Evolutionary conservation across 139 green algal genomes (phyloP).

Genomic region (Mychonastes homosphaera): DNA sequence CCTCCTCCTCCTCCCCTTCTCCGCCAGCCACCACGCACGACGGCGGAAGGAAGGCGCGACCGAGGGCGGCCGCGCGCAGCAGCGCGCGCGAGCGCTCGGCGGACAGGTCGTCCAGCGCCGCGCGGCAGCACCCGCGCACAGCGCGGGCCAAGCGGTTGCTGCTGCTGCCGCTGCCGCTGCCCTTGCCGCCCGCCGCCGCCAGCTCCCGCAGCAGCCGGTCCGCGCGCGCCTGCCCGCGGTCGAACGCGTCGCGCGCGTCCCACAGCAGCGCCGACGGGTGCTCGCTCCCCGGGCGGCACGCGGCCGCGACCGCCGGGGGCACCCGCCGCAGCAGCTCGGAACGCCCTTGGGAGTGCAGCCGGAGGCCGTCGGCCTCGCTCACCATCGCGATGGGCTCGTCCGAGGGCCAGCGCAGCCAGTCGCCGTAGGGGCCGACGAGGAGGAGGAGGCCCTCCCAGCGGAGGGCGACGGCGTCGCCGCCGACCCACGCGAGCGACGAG

Average conservation of each 20-base stretch:
- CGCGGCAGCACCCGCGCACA: too few relatives aligned
- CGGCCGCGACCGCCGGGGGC: constrained; percentile 29
- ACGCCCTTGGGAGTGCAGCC: constrained; percentile 36
- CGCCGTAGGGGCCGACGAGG: constrained; percentile 56
- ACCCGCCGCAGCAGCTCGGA: constrained; percentile 59
- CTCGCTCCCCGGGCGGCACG: too few relatives aligned
- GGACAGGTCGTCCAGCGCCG: too few relatives aligned
- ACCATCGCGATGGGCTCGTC: too few relatives aligned
- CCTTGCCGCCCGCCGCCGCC: neutral
- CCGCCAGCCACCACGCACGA: too few relatives aligned
- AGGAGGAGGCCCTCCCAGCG: constrained; percentile 62
- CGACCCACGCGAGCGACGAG: constrained; percentile 69
- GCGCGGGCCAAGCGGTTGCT: neutral
- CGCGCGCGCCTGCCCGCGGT: constrained; percentile 38
- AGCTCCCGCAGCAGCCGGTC: constrained; percentile 47
- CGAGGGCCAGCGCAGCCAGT: too few relatives aligned
- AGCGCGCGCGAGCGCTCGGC: constrained; percentile 28
- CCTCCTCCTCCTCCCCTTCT: too few relatives aligned
- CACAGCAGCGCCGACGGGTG: constrained; percentile 59
- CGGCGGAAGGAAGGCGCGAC: constrained; percentile 46
- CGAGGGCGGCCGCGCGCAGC: constrained; percentile 55
- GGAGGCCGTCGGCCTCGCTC: constrained; percentile 59
- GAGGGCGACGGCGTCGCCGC: constrained; percentile 64
- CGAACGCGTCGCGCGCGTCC: constrained; percentile 70
- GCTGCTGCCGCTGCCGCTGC: neutral